Evolutionary conservation across 371 early-diverging fungal species (phyloP), one percentile per base, ranked within the genome.

Genomic region (Mucor mucedo): DNA sequence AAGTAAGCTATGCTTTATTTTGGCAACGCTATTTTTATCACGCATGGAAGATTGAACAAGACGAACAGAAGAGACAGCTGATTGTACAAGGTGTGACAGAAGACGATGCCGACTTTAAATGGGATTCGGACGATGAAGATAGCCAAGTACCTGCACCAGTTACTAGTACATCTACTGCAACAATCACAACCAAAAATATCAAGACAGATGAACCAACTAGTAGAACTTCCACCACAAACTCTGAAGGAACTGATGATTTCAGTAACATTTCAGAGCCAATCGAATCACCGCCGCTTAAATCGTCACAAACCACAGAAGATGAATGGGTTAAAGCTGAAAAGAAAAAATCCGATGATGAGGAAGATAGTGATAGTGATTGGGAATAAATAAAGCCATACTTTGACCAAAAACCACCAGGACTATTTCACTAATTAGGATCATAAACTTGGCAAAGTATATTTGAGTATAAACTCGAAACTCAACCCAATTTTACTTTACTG

Each of bases 111-210:
- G 78, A 81, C 40, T 81, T 81, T 52, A 78, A 75, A 48, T 81
- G 81, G 81, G 81, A 81, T 64, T 71, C 81, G 5, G 81, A 81
- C 21, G 81, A 81, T 28, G 81, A 81, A 68, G 81, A 81, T 5
- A 53, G 27, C 5, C 16, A 16, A 47, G 5, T 32, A 50, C 39
- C 41, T 8, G 30, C 9, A 13, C 32, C 14, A 28, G 55, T 48
- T 6, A 60, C 60, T 9, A 53, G 50, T 30, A 11, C 50, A 4
- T 50, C 50, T 30, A 50, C 50, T 10, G 50, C 29, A 4, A 53
- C 42, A 30, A 11, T 32, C 3, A 42, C 63, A 6, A 45, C 52
- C 7, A 63, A 52, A 13, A 29, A 60, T 27, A 50, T 27, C 11
- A 40, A 61, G 21, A 21, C 21, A 32, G 38, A 44, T 30, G 59